A percentile compares a stretch with the other conserved stretches of the same genome.
Evolutionary conservation across 257 asterid species (phyloP).

Genomic region (Nicotiana noctiflora): DNA sequence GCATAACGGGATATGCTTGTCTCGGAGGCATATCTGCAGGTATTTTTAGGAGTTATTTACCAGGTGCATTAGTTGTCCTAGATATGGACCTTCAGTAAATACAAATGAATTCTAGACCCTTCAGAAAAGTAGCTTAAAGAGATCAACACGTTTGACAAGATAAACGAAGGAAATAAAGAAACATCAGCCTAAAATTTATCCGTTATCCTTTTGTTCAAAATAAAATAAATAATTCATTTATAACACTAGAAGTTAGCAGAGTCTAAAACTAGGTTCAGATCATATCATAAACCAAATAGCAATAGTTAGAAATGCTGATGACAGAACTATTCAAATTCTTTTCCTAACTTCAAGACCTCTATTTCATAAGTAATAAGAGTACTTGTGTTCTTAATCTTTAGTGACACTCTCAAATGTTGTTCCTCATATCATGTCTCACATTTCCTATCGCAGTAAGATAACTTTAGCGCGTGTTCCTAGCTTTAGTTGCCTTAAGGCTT

Average conservation of each 20-base stretch:
- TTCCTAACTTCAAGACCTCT: background rate
- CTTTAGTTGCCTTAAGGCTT: background rate
- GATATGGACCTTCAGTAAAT: background rate
- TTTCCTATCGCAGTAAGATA: background rate
- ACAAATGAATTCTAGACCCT: background rate
- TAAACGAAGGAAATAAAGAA: background rate
- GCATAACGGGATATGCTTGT: constrained; percentile 74
- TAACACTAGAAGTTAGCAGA: background rate
- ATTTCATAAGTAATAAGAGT: constrained; percentile 6
- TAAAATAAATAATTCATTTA: background rate
- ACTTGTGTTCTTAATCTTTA: background rate
- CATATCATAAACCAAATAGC: background rate
- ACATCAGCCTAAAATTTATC: background rate
- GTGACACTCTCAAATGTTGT: background rate
- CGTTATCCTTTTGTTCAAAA: background rate
- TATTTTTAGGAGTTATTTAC: background rate
- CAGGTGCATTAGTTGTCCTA: background rate
- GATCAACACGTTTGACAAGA: background rate
- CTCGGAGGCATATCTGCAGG: constrained; percentile 72
- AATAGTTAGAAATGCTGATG: background rate
- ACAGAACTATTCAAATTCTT: background rate
- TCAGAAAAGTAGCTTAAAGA: background rate
- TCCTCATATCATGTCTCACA: background rate
- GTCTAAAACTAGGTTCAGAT: background rate
- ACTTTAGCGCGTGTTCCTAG: background rate